A percentile compares a stretch with the other conserved stretches of the same genome.
Evolutionary conservation across 208 protist genomes (phyloP).

Genomic region (Leishmania lainsoni): DNA sequence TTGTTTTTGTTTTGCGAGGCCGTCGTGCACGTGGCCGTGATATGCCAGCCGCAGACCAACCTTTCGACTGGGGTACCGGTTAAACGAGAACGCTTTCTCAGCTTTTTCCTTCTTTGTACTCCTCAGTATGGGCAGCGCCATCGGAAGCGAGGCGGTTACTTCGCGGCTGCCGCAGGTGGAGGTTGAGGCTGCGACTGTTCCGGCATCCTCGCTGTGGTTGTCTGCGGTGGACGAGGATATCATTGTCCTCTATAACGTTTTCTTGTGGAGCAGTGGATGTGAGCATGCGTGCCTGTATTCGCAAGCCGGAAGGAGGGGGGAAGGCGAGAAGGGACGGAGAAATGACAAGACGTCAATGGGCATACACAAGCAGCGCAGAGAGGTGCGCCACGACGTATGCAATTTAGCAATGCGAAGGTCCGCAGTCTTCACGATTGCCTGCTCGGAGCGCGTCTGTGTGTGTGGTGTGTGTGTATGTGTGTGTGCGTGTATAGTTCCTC

Average conservation of each 20-base stretch:
- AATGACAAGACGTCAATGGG: not conserved
- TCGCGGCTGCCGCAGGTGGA: not conserved
- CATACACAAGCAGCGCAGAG: not conserved
- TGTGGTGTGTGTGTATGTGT: not conserved
- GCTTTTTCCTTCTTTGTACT: slow-evolving; percentile 42
- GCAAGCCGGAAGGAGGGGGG: not conserved
- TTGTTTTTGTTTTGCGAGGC: slow-evolving; percentile 83
- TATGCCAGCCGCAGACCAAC: slow-evolving; percentile 87
- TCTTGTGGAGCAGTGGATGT: not conserved
- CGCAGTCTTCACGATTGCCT: not conserved
- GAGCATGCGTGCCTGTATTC: not conserved
- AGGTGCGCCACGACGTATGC: not conserved
- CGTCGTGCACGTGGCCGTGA: slow-evolving; percentile 84
- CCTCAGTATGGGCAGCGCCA: not conserved
- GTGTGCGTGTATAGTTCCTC: not conserved
- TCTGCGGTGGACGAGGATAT: not conserved
- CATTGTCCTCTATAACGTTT: not conserved
- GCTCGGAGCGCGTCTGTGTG: not conserved
- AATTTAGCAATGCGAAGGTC: not conserved
- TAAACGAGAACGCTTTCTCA: slow-evolving; percentile 59
- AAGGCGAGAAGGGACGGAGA: not conserved
- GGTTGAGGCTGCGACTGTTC: not conserved
- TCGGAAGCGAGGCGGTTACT: not conserved
- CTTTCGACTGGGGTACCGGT: slow-evolving; percentile 72
- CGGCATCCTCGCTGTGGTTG: not conserved